Evolutionary conservation across 768 basidiomycete genomes (phyloP), one percentile per base, ranked within the genome.

Genomic region (Fistulinella prunicolor): DNA sequence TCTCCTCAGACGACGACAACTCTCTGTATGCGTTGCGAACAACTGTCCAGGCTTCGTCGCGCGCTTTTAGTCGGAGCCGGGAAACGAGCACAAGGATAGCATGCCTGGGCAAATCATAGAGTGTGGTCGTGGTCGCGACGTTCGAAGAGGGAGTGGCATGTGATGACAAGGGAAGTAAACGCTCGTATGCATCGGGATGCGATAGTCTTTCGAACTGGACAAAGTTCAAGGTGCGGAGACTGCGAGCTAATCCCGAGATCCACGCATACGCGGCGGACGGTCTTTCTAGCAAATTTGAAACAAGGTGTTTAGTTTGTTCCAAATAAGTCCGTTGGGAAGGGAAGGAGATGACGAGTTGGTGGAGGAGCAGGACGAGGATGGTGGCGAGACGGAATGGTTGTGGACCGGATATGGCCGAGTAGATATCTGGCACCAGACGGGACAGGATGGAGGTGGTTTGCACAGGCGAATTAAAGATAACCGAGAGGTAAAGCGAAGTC

Each of bases 11-110:
- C 1, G 66, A 63, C 20, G 67, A 61, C 16, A 87, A 46, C 57
- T 88, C 86, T 38, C 83, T 73, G 61, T 89, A 88, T 0, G 79
- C 79, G 19, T 75, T 70, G 24, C 84, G 79, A 37, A 89, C 56
- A 14, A 85, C 65, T 0, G 41, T 59, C 86, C 86, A 89, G 2
- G 79, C 67, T n/a, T 69, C 76, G 17, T 72, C 70, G 26, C 82
- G 73, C 6, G 73, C 73, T 62, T 78, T 82, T 3, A 49, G 59
- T 14, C 81, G 75, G 29, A 88, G 59, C 4, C 65, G 64, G 19
- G 76, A 72, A 9, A 83, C 58, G 1, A 82, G 69, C 14, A 56
- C 57, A 23, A 59, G 63, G 5, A 85, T 43, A 9, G 84, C 80
- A 39, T 66, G 64, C n/a, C 61, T 47, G 2, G 70, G 68, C 6